Conservation (phyloP, 2,329 filamentous ascomycete species). For the Arthroderma sp. region DNA sequence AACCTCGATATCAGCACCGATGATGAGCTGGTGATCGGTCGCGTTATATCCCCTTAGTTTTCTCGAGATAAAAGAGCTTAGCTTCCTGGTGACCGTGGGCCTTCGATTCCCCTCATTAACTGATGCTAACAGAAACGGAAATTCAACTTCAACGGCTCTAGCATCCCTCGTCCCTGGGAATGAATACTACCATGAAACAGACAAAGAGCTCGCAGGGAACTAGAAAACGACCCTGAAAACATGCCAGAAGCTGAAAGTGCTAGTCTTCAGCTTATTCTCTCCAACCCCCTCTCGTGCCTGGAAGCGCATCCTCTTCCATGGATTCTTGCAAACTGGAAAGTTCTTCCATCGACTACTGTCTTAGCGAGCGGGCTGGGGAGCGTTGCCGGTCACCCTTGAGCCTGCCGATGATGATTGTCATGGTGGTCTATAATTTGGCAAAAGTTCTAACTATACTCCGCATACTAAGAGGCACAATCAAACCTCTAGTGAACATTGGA, state of each 20-base stretch:
- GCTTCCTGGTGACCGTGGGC: slow-evolving; percentile 1
- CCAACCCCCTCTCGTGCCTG: too few species aligned
- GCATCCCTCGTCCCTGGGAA: background rate
- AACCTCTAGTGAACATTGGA: too few species aligned
- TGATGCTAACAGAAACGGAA: background rate
- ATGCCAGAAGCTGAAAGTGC: background rate
- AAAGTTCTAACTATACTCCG: too few species aligned
- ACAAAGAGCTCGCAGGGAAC: background rate
- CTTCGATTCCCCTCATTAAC: background rate
- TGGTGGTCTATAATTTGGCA: too few species aligned
- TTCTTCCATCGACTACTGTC: too few species aligned
- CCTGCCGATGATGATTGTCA: too few species aligned
- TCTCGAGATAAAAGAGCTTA: slow-evolving; percentile 2
- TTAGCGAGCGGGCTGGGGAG: too few species aligned
- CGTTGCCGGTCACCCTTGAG: too few species aligned
- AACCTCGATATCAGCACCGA: background rate
- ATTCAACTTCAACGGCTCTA: slow-evolving; percentile 1
- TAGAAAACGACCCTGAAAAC: background rate
- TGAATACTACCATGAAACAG: slow-evolving; percentile 2
- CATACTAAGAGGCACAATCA: too few species aligned
- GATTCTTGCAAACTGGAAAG: too few species aligned
- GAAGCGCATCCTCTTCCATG: too few species aligned
- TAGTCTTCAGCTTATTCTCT: background rate
- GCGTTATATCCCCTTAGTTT: slow-evolving; percentile 1
- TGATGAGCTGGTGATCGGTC: background rate